Evolutionary conservation across 306 rosid species (phyloP).

Genomic region (Lagenaria siceraria): DNA sequence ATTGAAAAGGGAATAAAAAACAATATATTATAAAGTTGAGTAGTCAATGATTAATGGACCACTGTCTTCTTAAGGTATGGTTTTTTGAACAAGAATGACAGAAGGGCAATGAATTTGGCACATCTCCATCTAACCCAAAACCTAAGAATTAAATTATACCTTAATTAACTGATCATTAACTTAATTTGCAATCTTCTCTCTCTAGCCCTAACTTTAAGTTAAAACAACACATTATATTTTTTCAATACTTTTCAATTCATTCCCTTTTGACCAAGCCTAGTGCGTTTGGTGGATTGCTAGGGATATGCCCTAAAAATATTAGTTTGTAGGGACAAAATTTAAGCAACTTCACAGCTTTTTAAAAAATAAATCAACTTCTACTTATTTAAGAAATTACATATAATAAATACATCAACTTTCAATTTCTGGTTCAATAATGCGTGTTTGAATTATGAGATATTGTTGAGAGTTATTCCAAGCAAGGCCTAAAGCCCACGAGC

Average conservation of each 20-base stretch:
- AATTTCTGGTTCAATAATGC: too few relatives aligned
- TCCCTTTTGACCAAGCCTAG: not conserved
- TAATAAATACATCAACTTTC: too few relatives aligned
- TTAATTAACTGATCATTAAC: not conserved
- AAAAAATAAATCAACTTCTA: too few relatives aligned
- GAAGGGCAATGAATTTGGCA: not conserved
- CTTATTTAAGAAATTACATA: too few relatives aligned
- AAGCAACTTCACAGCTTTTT: not conserved
- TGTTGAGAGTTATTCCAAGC: too few relatives aligned
- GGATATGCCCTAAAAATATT: not conserved
- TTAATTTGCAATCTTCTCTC: not conserved
- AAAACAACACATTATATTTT: not conserved
- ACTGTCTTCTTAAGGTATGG: constrained; percentile 2
- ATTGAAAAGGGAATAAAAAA: not conserved
- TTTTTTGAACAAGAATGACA: constrained; percentile 1
- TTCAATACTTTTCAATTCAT: not conserved
- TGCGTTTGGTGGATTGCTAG: not conserved
- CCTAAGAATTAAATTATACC: not conserved
- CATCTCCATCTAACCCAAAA: not conserved
- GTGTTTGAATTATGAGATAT: too few relatives aligned
- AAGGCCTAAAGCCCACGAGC: too few relatives aligned
- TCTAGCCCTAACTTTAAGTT: not conserved
- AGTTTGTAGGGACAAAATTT: not conserved
- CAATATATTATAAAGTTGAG: not conserved
- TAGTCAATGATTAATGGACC: not conserved